Percentiles rank a stretch among this genome's conserved stretches.
These are phyloP conservation scores for Colletotrichum nymphaeae DNA, from an alignment of 2,329 filamentous ascomycete genomes.

Conservation along the genomic window DNA sequence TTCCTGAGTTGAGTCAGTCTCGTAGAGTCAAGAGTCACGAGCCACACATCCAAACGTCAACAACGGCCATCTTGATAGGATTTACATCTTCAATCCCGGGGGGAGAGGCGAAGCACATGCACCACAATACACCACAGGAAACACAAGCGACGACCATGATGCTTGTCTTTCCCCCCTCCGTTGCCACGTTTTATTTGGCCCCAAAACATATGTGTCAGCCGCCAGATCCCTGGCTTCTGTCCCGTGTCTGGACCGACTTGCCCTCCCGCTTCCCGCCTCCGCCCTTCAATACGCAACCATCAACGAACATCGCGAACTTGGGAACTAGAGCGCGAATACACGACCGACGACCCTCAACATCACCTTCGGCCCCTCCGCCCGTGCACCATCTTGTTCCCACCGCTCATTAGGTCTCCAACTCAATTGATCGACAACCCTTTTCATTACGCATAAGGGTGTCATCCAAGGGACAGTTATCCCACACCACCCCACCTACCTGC, in stretches of 20 bases:
- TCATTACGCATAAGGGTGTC: neutral
- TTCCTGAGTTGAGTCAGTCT: no score
- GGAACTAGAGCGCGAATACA: neutral
- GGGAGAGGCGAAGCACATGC: neutral
- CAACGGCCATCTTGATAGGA: no score
- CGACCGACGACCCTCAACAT: neutral
- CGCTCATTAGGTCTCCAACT: conserved; percentile 10
- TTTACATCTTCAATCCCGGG: no score
- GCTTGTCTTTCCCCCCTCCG: neutral
- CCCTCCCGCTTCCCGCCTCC: neutral
- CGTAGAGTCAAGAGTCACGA: no score
- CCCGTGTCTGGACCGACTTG: neutral
- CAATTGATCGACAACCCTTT: neutral
- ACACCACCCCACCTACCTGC: neutral
- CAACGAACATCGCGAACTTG: neutral
- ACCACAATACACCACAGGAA: neutral
- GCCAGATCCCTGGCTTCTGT: neutral
- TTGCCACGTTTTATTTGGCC: neutral
- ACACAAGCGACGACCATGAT: neutral
- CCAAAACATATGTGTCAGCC: neutral
- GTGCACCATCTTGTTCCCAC: conserved; percentile 8
- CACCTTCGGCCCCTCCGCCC: neutral
- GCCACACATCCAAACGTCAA: no score
- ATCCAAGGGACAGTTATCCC: neutral
- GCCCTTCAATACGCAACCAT: neutral